Conservation (phyloP, 73 alveolate genomes). For the Paramecium biaurelia region DNA sequence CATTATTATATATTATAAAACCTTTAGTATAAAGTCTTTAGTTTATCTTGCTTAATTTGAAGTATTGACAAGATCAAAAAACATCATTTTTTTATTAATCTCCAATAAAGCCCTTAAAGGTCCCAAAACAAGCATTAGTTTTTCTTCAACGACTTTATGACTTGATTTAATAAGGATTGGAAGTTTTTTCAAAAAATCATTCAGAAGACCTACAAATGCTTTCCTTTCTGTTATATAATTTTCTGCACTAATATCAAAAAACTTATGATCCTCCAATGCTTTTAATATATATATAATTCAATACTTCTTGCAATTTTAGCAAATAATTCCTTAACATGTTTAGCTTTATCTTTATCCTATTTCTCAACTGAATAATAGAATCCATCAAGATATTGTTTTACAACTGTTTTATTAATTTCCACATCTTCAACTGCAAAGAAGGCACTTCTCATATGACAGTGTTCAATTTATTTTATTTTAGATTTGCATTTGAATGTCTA, state of each 20-base stretch:
- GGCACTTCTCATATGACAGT: slow-evolving; percentile 56
- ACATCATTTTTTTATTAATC: slow-evolving; percentile 41
- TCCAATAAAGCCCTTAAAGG: slow-evolving; percentile 52
- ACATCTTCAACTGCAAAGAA: slow-evolving; percentile 65
- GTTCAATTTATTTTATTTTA: slow-evolving; percentile 46
- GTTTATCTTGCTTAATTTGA: neutral
- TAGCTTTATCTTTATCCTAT: slow-evolving; percentile 43
- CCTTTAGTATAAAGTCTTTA: neutral
- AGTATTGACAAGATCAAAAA: slow-evolving; percentile 49
- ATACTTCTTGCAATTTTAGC: slow-evolving; percentile 47
- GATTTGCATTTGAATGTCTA: slow-evolving; percentile 8
- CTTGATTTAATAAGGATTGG: slow-evolving; percentile 39
- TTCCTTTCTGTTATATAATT: slow-evolving; percentile 43
- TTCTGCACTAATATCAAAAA: slow-evolving; percentile 51
- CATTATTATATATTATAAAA: neutral
- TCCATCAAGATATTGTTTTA: slow-evolving; percentile 43
- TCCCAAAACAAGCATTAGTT: slow-evolving; percentile 27
- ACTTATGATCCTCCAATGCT: slow-evolving; percentile 17
- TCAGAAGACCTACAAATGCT: slow-evolving; percentile 17
- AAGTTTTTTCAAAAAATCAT: slow-evolving; percentile 56
- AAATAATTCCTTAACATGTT: slow-evolving; percentile 10
- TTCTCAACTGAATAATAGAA: slow-evolving; percentile 53
- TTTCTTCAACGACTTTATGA: slow-evolving; percentile 45
- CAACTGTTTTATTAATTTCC: slow-evolving; percentile 47
- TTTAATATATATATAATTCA: neutral